Conservation (phyloP, 805 yeast species). For the Saccharomyces jurei region DNA sequence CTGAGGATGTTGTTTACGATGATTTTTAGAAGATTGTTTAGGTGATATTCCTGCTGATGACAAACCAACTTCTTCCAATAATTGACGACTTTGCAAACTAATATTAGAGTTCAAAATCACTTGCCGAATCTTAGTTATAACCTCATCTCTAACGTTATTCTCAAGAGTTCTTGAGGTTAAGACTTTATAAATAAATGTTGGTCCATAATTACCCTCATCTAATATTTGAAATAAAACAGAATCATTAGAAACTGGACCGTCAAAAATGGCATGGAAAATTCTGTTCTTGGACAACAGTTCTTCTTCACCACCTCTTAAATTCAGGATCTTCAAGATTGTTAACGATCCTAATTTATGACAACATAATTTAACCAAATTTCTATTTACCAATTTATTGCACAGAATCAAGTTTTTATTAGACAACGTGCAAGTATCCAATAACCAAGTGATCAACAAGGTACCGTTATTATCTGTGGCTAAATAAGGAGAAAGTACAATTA, state of each 20-base stretch:
- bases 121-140: conserved; percentile 53
- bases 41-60: conserved; percentile 9
- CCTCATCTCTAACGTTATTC: conserved; percentile 46
- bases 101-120: conserved; percentile 54
- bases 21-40: background rate
- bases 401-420: conserved; percentile 60
- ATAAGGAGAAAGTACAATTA: conserved; percentile 69
- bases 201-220: conserved; percentile 61
- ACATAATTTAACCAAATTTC: conserved; percentile 54
- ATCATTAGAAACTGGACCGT: conserved; percentile 33
- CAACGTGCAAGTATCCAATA: conserved; percentile 71
- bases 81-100: conserved; percentile 67
- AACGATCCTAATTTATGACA: conserved; percentile 79
- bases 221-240: conserved; percentile 39
- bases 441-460: conserved; percentile 85
- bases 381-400: conserved; percentile 52
- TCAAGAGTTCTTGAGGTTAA: conserved; percentile 64
- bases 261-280: conserved; percentile 61
- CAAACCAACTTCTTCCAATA: conserved; percentile 88
- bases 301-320: conserved; percentile 54
- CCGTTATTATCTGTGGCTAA: conserved; percentile 82
- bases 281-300: conserved; percentile 40
- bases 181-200: conserved; percentile 71
- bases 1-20: conserved; percentile 16
- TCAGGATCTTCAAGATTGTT: conserved; percentile 71